These are phyloP conservation scores for Auriscalpium vulgare DNA, from an alignment of 768 basidiomycete species.

Conservation along the genomic window DNA sequence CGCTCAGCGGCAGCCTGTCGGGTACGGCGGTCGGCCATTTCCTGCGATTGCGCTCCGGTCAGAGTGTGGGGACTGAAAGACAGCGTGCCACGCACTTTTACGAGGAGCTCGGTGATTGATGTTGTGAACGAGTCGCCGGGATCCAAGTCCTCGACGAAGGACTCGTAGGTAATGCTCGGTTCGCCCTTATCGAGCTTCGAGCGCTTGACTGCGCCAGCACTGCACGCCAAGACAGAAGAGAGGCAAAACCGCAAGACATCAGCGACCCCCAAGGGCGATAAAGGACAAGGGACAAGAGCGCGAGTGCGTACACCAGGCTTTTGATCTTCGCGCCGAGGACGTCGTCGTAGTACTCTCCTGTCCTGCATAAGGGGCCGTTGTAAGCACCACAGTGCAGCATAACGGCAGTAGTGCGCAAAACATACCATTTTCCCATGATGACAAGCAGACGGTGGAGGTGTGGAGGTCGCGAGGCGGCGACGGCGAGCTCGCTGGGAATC, in stretches of 20 bases:
- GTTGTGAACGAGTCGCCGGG: conserved; percentile 77
- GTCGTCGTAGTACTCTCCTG: conserved; percentile 62
- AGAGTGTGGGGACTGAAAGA: not conserved
- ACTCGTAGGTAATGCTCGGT: conserved; percentile 61
- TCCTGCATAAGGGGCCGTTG: conserved; percentile 36
- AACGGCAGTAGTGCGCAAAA: too few species aligned
- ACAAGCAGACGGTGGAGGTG: too few species aligned
- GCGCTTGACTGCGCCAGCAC: conserved; percentile 67
- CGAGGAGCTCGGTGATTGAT: conserved; percentile 64
- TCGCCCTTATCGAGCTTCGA: conserved; percentile 57
- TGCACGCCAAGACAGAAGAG: conserved; percentile 18
- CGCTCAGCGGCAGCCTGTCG: conserved; percentile 47
- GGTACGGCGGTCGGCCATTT: conserved; percentile 65
- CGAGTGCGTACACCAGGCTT: conserved; percentile 56
- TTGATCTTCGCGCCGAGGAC: conserved; percentile 70
- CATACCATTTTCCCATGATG: too few species aligned
- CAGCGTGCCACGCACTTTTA: conserved; percentile 47
- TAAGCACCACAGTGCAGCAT: too few species aligned
- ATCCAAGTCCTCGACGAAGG: conserved; percentile 71
- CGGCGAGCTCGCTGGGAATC: too few species aligned
- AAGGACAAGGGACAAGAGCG: conserved; percentile 3
- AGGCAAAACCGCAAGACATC: conserved; percentile 3
- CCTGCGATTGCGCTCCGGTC: conserved; percentile 32
- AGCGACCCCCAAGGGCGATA: not conserved
- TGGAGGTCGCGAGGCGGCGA: too few species aligned